Percentiles rank a stretch among this genome's conserved stretches.
phyloP scores from a whole-genome alignment of 2,329 filamentous ascomycete genomes.

The Oidium heveae region DNA sequence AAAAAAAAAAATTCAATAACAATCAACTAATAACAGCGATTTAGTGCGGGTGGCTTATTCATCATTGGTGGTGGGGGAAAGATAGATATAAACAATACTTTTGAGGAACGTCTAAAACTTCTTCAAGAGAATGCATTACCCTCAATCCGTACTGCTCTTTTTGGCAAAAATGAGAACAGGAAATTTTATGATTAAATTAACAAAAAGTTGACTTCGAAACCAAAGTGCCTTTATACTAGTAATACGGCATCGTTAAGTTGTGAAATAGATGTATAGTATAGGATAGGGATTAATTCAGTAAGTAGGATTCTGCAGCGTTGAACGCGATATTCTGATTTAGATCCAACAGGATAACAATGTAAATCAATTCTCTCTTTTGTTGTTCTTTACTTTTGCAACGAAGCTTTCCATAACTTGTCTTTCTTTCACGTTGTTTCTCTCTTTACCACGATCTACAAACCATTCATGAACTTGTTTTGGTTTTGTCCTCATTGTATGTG shows the following conservation, averaged over 20 bases:
- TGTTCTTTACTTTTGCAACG: conserved; percentile 4
- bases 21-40: background rate
- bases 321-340: no score
- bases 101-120: conserved; percentile 70
- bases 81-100: conserved; percentile 97
- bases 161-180: conserved; percentile 85
- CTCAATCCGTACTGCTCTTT: conserved; percentile 60
- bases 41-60: conserved; percentile 57
- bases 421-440: conserved; percentile 15
- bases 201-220: background rate
- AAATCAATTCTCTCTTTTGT: background rate
- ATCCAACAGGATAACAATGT: no score
- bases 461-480: conserved; percentile 42
- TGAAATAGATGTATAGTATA: no score
- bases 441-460: conserved; percentile 15
- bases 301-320: no score
- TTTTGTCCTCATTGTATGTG: conserved; percentile 41
- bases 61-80: conserved; percentile 68
- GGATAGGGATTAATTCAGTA: no score
- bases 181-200: conserved; percentile 64
- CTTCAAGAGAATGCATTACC: conserved; percentile 70
- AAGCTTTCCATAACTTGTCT: conserved; percentile 10
- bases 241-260: no score
- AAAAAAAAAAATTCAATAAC: conserved; percentile 2
- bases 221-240: no score